Conservation (phyloP, 305 asterid genomes). For the Fraxinus greggii region DNA sequence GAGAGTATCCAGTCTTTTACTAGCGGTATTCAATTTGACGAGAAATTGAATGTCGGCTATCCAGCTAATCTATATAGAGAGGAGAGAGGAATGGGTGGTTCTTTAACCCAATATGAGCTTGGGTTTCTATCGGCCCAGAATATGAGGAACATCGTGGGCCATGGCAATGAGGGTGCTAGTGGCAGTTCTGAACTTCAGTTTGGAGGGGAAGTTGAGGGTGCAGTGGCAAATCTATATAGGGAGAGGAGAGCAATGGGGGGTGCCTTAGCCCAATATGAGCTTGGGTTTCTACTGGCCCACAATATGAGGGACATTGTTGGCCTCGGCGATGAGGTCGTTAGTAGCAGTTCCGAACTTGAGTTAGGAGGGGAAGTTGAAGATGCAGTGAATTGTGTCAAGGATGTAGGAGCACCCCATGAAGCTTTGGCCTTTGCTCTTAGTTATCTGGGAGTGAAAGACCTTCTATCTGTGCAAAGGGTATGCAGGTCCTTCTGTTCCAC, state of each 20-base stretch:
- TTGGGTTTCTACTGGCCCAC: conserved; percentile 23
- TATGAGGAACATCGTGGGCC: conserved; percentile 29
- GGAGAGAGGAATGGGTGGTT: conserved; percentile 30
- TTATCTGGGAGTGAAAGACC: conserved; percentile 67
- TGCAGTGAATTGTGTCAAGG: conserved; percentile 23
- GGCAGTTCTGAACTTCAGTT: conserved; percentile 23
- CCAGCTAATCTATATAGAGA: conserved; percentile 26
- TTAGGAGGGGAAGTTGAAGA: conserved; percentile 32
- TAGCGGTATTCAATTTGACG: conserved; percentile 14
- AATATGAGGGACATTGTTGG: conserved; percentile 28
- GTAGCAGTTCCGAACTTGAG: conserved; percentile 24
- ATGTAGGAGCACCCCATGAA: conserved; percentile 56
- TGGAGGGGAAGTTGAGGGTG: conserved; percentile 32
- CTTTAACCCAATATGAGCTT: conserved; percentile 28
- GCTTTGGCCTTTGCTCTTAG: conserved; percentile 46
- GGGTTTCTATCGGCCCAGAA: conserved; percentile 17
- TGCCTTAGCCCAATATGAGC: conserved; percentile 28
- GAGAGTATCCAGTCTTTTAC: conserved; percentile 27
- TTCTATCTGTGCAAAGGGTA: conserved; percentile 65
- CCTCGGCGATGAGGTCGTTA: conserved; percentile 27
- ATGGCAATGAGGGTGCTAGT: conserved; percentile 29
- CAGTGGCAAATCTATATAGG: conserved; percentile 21
- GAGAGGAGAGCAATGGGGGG: conserved; percentile 32
- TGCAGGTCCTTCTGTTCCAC: conserved; percentile 52
- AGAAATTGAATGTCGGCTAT: conserved; percentile 20